Evolutionary conservation across 345 rosid species (phyloP).

Genomic region (Euphorbia lathyris): DNA sequence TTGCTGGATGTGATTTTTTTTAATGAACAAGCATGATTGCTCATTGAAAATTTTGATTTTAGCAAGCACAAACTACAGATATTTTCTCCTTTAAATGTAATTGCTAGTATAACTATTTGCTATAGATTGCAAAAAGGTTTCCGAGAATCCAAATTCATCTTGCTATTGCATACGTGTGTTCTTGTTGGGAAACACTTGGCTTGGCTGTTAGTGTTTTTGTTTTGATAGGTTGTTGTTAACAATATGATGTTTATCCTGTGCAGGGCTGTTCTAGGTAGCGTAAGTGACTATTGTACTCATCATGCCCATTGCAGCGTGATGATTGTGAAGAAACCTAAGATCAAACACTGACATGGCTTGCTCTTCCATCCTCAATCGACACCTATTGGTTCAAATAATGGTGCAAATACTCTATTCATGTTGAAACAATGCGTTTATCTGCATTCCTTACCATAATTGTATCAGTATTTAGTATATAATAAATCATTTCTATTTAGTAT

Average conservation of each 20-base stretch:
- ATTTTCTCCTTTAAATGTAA: too few relatives aligned
- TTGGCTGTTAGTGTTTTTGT: background rate
- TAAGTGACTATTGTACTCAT: constrained; percentile 91
- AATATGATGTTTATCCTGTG: constrained; percentile 6
- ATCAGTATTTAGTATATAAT: background rate
- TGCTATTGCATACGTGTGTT: background rate
- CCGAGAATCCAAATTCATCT: background rate
- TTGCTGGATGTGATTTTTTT: background rate
- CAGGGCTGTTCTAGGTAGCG: constrained; percentile 97
- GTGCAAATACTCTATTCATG: background rate
- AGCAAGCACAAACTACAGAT: too few relatives aligned
- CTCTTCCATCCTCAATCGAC: background rate
- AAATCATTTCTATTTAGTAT: background rate
- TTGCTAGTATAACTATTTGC: background rate
- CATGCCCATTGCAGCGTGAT: constrained; percentile 96
- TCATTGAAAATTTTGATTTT: background rate
- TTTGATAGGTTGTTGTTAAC: background rate
- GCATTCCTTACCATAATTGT: background rate
- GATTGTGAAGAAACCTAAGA: constrained; percentile 95
- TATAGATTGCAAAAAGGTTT: background rate
- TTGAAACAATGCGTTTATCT: background rate
- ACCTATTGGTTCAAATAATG: background rate
- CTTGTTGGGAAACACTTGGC: background rate
- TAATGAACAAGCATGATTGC: background rate
- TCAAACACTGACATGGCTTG: constrained; percentile 41